Evolutionary conservation across 2,329 filamentous ascomycete genomes (phyloP), one percentile per base, ranked within the genome.

Genomic region (Fusarium fracticaudum): DNA sequence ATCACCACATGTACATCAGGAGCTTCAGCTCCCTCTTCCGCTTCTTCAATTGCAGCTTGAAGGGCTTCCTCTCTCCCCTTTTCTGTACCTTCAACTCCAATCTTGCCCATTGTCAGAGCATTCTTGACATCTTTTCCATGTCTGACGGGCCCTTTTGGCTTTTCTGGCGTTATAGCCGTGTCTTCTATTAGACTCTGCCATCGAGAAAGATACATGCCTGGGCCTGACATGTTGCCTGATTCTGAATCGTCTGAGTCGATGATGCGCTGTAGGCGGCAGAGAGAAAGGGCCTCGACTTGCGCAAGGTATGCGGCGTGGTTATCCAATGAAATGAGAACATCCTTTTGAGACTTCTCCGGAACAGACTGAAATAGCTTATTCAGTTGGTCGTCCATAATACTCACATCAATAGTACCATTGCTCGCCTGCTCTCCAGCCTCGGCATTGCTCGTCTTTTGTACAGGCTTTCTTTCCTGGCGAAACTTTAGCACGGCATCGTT

Each of bases 121-220:
- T 82, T 80, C 78, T 84, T 87, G 35, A 90, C 87, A 24, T 90
- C 88, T 40, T 82, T 86, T 20, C 89, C 90, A 13, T 72, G 79
- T 1, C 92, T 85, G 1, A 91, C 80, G 3, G 85, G 83, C 0
- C 91, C 91, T 3, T 82, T 78, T 0, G 85, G 80, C 3, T 83
- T 85, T 0, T 84, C 86, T 0, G 93, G 92, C 3, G 92, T 93
- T 69, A 95, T 91, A 51, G 87, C 80, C 0, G 93, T 93, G n/a
- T 87, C 84, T 78, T 95, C 91, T 7, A 95, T 84, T 12, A 95
- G 84, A 2, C 88, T 85, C 79, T 94, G 91, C 93, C 93, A 95
- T 57, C 90, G 87, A 3, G 89, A 86, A 31, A 95, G 87, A 78
- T 93, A 95, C 53, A 92, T 89, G 3, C 93, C 93, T 0, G 93